phyloP scores from a whole-genome alignment of 2,329 filamentous ascomycete genomes.

The Scedosporium apiospermum region DNA sequence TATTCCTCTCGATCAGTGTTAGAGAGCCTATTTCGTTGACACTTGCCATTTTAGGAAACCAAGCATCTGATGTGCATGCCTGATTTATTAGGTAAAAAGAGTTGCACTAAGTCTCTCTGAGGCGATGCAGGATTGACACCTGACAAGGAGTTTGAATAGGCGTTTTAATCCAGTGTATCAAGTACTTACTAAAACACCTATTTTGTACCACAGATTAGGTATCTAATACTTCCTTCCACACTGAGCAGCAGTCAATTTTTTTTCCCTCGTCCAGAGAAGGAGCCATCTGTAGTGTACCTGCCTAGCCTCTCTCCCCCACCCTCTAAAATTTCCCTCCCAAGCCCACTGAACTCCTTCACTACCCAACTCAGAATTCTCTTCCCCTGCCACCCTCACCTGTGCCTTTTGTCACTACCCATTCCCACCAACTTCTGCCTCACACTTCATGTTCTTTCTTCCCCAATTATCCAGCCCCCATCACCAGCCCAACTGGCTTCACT shows the following conservation, averaged over 20 bases:
- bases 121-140: not conserved
- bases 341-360: conserved; percentile 10
- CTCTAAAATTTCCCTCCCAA: conserved; percentile 13
- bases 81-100: not conserved
- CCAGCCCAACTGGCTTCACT: conserved; percentile 5
- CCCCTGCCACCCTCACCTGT: conserved; percentile 8
- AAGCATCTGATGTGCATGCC: not conserved
- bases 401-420: conserved; percentile 2
- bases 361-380: conserved; percentile 9
- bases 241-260: not conserved
- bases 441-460: conserved; percentile 5
- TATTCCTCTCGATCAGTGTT: not conserved
- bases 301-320: conserved; percentile 13
- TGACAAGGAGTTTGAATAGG: not conserved
- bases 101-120: not conserved
- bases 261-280: too few relatives aligned
- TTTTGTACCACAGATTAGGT: not conserved
- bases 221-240: too few relatives aligned
- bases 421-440: not conserved
- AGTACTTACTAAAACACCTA: not conserved
- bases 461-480: not conserved
- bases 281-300: conserved; percentile 20
- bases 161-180: not conserved
- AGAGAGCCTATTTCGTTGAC: not conserved
- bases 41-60: not conserved